Evolutionary conservation across 805 yeast species (phyloP), one percentile per base, ranked within the genome.

Genomic region (Candida morakotiae): DNA sequence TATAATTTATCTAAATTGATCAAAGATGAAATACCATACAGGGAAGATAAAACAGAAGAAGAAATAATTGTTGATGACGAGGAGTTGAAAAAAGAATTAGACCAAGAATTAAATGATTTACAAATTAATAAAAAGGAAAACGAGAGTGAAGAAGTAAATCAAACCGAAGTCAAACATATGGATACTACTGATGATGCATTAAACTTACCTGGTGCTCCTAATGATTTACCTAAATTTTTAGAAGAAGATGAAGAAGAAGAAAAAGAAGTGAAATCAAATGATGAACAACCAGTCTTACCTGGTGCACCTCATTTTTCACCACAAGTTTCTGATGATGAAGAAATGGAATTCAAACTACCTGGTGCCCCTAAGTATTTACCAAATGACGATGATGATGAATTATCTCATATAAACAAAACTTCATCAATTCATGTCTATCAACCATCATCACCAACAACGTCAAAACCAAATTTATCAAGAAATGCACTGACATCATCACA

Each of bases 301-400:
- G 64, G 67, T 1, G 71, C 62, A 0, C 72, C 72, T 2, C 64
- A 58, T 34, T 55, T 62, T 36, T 46, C 55, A 5, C 68, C 64
- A 0, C 51, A 51, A 11, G 56, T 49, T 26, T 41, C 46, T 4
- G 54, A 47, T 13, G 43, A 38, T 8, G 55, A 49, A 9, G 42
- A 46, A 11, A 30, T 27, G n/a, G 44, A 42, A 9, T 45, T 66
- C 14, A 54, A 51, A 37, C 51, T 67, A 20, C 73, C 73, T 0
- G 71, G 72, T 1, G 71, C 69, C 0, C 73, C 73, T 6, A 60
- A 51, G 37, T 63, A 59, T 46, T 47, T 65, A 17, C 71, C 73
- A 1, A 67, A 63, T 37, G 67, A 60, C 28, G 37, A 34, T 7
- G 69, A 63, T 35, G 66, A 60, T 29, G 38, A 35, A 13, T 31